Conservation (phyloP, 345 rosid species). For the Alliaria petiolata region DNA sequence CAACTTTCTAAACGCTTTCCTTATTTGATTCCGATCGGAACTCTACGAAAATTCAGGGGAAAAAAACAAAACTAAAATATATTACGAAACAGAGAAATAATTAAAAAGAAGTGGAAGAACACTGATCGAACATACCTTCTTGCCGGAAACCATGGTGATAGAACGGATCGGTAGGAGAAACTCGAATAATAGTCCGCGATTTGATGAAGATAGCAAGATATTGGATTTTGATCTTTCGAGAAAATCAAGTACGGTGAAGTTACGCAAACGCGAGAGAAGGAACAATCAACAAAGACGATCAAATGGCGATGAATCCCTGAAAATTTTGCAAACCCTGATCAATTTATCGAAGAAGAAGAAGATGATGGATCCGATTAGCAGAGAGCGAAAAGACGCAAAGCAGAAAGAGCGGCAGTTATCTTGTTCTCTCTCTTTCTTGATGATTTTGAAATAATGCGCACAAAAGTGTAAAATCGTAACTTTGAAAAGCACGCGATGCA, state of each 20-base stretch:
- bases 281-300: not conserved
- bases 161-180: not conserved
- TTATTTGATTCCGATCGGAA: constrained; percentile 31
- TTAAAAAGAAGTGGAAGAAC: not conserved
- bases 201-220: not conserved
- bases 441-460: not conserved
- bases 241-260: not conserved
- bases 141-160: constrained; percentile 1
- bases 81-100: not conserved
- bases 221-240: not conserved
- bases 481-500: not conserved
- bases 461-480: not conserved
- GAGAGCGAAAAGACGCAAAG: constrained; percentile 6
- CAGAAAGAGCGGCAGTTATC: constrained; percentile 30
- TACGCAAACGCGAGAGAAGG: not conserved
- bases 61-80: not conserved
- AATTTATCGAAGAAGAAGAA: not conserved
- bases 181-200: not conserved
- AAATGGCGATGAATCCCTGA: not conserved
- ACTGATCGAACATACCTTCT: constrained; percentile 10
- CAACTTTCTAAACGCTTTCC: constrained; percentile 43
- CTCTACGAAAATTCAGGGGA: constrained; percentile 32
- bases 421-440: not conserved
- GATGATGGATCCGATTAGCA: not conserved
- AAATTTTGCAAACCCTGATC: not conserved